phyloP scores from a whole-genome alignment of 2,329 filamentous ascomycete genomes.

The Fusarium citri region DNA sequence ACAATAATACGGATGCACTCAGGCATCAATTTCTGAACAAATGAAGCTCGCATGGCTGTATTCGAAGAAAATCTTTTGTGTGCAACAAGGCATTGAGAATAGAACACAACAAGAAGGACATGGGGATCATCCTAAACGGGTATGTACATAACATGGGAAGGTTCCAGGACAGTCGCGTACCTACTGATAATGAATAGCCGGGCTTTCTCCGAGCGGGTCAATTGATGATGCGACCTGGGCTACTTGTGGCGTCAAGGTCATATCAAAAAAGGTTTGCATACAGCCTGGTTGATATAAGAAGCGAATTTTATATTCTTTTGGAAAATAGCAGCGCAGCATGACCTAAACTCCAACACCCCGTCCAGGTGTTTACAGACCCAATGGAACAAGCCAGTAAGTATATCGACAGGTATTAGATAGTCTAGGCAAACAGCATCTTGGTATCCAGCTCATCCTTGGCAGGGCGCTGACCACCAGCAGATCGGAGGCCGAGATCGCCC shows the following conservation, averaged over 20 bases:
- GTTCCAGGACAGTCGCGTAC: constrained; percentile 30
- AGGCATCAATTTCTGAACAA: constrained; percentile 28
- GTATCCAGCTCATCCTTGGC: constrained; percentile 80
- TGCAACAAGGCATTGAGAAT: constrained; percentile 38
- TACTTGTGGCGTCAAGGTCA: constrained; percentile 16
- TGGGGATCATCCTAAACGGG: constrained; percentile 26
- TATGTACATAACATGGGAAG: constrained; percentile 14
- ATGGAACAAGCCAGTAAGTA: constrained; percentile 41
- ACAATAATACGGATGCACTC: constrained; percentile 38
- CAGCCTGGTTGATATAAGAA: constrained; percentile 3
- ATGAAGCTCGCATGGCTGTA: constrained; percentile 39
- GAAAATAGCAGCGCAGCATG: constrained; percentile 41
- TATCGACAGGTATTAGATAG: constrained; percentile 43
- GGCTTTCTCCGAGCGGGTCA: constrained; percentile 41
- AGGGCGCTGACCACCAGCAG: constrained; percentile 70
- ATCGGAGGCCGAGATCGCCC: constrained; percentile 79
- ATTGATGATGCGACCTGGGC: constrained; percentile 41
- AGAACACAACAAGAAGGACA: constrained; percentile 18
- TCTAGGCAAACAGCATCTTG: constrained; percentile 77
- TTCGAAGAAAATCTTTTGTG: constrained; percentile 27
- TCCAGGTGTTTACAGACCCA: constrained; percentile 41
- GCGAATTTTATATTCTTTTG: constrained; percentile 31
- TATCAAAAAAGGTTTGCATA: neutral
- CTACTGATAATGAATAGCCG: constrained; percentile 38
- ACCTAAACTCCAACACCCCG: constrained; percentile 45